Base-by-base conservation (phyloP, 148 eudicot species). In the Rhododendron molle region DNA sequence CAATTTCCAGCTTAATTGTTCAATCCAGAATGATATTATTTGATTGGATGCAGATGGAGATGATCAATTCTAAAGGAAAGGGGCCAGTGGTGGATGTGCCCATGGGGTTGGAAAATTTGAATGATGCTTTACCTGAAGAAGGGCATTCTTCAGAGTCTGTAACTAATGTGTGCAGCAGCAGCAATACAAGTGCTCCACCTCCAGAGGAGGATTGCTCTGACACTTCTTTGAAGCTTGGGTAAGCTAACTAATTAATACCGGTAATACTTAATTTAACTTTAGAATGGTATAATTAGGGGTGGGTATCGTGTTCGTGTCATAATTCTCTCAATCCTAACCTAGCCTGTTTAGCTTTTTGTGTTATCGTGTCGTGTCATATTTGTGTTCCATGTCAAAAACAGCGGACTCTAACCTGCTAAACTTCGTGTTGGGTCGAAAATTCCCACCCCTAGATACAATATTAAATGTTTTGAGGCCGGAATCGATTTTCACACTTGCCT, bases 181-280 rank as follows among this genome's bases (percentile, higher is more conserved):
- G 40, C 5, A 86, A 89, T 40, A 40, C 44, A 3, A 85, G 91
- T 11, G 92, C 88, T 81, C 91, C 91, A 20, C 93, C 91, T 74
- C 85, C 85, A 0, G 93, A 89, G 69, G 93, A 91, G 76, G 92
- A 93, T 90, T 86, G 81, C 87, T 92, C 95, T 3, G 90, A 91
- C 40, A 88, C 93, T 58, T 91, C 88, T 81, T 89, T 93, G 84
- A 91, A 89, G 71, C 83, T 93, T 52, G 93, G 92, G 94, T 92
- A 85, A 89, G 89, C 56, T 40, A 11, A 44, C 7, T 76, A 76
- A 20, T 40, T n/a, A 44, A 44, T 44, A 9, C 6, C n/a, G n/a
- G n/a, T 38, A 40, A 32, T 32, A 32, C 34, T 5, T 40, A 16
- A 15, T 10, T 73, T 12, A 28, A 14, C 74, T 28, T 67, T 67